Evolutionary conservation across 345 rosid genomes (phyloP).

Genomic region (Gossypium bickii): DNA sequence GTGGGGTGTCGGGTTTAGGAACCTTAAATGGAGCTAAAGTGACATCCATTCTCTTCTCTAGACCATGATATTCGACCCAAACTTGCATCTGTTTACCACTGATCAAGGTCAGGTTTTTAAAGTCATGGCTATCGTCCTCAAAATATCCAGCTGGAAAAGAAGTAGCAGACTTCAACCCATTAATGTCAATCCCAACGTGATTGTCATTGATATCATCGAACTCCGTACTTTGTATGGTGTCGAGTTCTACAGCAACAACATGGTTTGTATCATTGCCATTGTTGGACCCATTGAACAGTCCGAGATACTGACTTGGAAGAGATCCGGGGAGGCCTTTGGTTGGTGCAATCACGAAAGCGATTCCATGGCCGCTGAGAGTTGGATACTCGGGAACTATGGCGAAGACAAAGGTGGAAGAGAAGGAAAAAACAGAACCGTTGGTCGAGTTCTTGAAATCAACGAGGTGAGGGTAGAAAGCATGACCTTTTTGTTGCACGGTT

Average conservation of each 20-base stretch:
- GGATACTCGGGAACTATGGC: constrained; percentile 40
- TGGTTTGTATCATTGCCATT: constrained; percentile 22
- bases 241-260: constrained; percentile 30
- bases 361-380: constrained; percentile 10
- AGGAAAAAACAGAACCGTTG: constrained; percentile 29
- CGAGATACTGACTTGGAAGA: constrained; percentile 14
- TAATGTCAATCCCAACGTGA: constrained; percentile 30
- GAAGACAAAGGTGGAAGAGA: constrained; percentile 57
- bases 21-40: constrained; percentile 34
- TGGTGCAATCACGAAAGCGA: constrained; percentile 18
- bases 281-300: constrained; percentile 20
- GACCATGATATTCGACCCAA: constrained; percentile 50
- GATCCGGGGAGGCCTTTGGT: constrained; percentile 11
- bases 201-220: constrained; percentile 22
- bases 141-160: constrained; percentile 19
- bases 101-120: constrained; percentile 26
- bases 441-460: constrained; percentile 37
- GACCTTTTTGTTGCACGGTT: constrained; percentile 29
- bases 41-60: constrained; percentile 24
- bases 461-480: constrained; percentile 41
- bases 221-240: constrained; percentile 19
- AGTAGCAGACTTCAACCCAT: constrained; percentile 6
- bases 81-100: constrained; percentile 35
- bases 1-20: constrained; percentile 37
- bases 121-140: not conserved